These are phyloP conservation scores for Geoglossum glabrum DNA, from an alignment of 495 filamentous ascomycete species.

Conservation along the genomic window DNA sequence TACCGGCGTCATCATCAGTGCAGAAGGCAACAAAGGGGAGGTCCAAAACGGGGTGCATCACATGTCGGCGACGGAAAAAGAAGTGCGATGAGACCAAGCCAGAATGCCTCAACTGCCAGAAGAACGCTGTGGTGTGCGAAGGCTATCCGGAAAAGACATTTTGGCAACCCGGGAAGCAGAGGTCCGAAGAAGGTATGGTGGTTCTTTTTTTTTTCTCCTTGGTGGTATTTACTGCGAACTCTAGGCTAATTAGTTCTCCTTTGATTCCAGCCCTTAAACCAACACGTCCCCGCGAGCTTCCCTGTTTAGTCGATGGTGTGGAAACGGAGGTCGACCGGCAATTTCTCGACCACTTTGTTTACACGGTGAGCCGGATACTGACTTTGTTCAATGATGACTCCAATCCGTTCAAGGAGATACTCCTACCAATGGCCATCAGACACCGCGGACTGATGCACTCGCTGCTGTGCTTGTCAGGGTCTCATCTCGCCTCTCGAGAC, in stretches of 20 bases:
- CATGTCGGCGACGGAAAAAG: constrained; percentile 83
- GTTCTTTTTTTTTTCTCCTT: neutral
- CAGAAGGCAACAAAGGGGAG: constrained; percentile 61
- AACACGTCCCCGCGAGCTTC: constrained; percentile 33
- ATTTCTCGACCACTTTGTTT: constrained; percentile 75
- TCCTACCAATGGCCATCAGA: constrained; percentile 66
- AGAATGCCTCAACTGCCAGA: constrained; percentile 72
- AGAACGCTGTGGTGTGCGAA: constrained; percentile 84
- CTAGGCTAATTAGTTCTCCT: neutral
- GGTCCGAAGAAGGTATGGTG: constrained; percentile 44
- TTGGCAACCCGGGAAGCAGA: constrained; percentile 71
- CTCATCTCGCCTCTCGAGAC: constrained; percentile 42
- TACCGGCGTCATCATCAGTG: constrained; percentile 29
- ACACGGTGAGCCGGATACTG: constrained; percentile 57
- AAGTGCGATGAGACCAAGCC: constrained; percentile 95
- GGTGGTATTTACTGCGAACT: neutral
- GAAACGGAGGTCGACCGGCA: constrained; percentile 68
- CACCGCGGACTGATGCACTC: constrained; percentile 86
- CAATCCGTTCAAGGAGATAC: constrained; percentile 76
- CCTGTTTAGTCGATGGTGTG: constrained; percentile 63
- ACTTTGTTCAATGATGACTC: constrained; percentile 68
- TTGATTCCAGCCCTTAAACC: neutral
- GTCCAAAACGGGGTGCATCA: constrained; percentile 86
- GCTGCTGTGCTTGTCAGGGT: constrained; percentile 67
- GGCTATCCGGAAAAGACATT: constrained; percentile 77